Evolutionary conservation across 345 rosid genomes (phyloP).

Genomic region (Sisymbrium irio): DNA sequence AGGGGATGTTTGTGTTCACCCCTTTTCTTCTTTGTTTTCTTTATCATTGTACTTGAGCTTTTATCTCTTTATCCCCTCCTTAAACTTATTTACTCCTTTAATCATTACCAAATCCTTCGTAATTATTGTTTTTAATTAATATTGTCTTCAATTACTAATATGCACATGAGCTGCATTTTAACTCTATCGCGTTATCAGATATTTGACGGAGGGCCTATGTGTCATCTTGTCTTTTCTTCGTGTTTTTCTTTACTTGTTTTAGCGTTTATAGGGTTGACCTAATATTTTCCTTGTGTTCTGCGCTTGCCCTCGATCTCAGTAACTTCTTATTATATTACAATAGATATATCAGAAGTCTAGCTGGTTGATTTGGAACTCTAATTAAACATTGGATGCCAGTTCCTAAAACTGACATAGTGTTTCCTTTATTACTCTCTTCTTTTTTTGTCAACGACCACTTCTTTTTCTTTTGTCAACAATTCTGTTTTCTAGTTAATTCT

Average conservation of each 20-base stretch:
- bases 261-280: constrained; percentile 18
- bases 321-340: background rate
- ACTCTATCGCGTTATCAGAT: too few species aligned
- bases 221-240: background rate
- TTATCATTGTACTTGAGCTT: constrained; percentile 30
- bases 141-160: background rate
- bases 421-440: background rate
- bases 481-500: background rate
- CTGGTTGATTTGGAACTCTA: constrained; percentile 20
- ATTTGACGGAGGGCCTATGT: background rate
- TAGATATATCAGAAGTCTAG: background rate
- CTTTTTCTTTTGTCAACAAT: background rate
- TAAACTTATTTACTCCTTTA: constrained; percentile 4
- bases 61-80: constrained; percentile 11
- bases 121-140: background rate
- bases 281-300: constrained; percentile 15
- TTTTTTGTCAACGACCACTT: background rate
- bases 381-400: constrained; percentile 23
- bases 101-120: constrained; percentile 29
- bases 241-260: background rate
- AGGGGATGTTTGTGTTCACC: constrained; percentile 23
- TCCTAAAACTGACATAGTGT: background rate
- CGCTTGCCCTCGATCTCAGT: constrained; percentile 4
- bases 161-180: background rate
- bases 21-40: constrained; percentile 30